Conservation (phyloP, 2,329 filamentous ascomycete species). For the Fusarium burgessii region DNA sequence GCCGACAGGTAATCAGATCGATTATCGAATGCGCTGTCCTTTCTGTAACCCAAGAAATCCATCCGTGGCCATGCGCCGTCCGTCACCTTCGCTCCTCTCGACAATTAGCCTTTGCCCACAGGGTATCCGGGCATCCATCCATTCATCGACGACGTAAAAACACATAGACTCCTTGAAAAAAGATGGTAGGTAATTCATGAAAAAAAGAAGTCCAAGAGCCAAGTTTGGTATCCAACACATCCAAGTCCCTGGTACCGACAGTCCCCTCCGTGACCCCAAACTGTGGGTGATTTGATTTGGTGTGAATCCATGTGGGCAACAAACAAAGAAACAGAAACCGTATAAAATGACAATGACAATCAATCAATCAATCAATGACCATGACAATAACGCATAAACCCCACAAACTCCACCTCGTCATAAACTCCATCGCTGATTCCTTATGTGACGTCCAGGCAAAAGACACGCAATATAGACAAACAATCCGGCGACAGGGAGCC, state of each 20-base stretch:
- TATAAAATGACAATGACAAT: constrained; percentile 21
- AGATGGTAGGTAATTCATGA: constrained; percentile 37
- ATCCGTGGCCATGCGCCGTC: constrained; percentile 28
- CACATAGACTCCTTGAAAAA: constrained; percentile 35
- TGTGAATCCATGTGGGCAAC: constrained; percentile 14
- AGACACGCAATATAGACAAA: constrained; percentile 47
- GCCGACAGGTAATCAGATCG: constrained; percentile 36
- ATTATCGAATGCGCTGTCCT: constrained; percentile 17
- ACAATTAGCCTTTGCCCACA: constrained; percentile 46
- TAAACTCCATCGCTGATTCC: constrained; percentile 53
- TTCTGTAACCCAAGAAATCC: constrained; percentile 36
- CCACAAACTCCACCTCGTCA: constrained; percentile 45
- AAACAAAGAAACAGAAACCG: constrained; percentile 25
- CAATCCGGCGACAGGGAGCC: constrained; percentile 42
- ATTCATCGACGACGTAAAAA: constrained; percentile 45
- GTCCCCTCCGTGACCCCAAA: constrained; percentile 35
- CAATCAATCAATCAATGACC: constrained; percentile 1
- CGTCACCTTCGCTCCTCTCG: constrained; percentile 27
- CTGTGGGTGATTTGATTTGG: constrained; percentile 23
- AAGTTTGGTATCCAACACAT: constrained; percentile 39
- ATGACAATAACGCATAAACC: constrained; percentile 37
- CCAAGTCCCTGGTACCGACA: constrained; percentile 26
- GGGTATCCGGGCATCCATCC: constrained; percentile 46
- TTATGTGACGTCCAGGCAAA: constrained; percentile 46
- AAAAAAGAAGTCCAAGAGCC: constrained; percentile 23